Base-by-base conservation (phyloP, 345 rosid genomes). In the Eutrema heterophyllum region DNA sequence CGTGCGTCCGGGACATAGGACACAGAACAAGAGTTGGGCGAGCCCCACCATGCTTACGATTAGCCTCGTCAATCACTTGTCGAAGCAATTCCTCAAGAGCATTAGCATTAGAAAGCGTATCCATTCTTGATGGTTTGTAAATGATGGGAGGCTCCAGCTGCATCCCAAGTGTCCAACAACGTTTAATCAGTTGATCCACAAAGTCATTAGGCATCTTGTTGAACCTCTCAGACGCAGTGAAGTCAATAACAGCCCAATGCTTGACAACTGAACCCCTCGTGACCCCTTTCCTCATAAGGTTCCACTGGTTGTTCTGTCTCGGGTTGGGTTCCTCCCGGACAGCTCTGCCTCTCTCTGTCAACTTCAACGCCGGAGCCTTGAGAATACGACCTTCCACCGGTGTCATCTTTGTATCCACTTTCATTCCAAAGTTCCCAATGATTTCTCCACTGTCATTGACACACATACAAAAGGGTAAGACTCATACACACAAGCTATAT, bases 191-290 rank as follows among this genome's bases (percentile, higher is more conserved):
- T 14, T 73, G 74, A 0, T 69, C 36, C 63, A 86, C 79, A 77
- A 93, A 88, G 32, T 6, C 40, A 18, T 15, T 1, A 2, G 35
- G 33, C 66, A 81, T 76, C 51, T 73, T 58, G 68, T 45, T 76
- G n/a, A 0, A 1, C 57, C 73, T 79, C 5, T 88, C 86, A n/a
- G 3, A 49, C 3, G 75, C 65, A 5, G 81, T 93, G 69, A 93
- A 93, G 69, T 93, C 90, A 41, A 93, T 62, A 26, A 94, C 73
- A 73, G 84, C 97, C 98, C 98, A 93, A 9, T 86, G 60, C 8
- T 86, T 76, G 48, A 91, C 66, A 44, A 78, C 35, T 73, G 81
- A 85, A 36, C 98, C 96, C 52, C 81, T 84, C 21, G 87, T 87
- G 35, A 91, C 82, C 30, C 88, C 84, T 27, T 55, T 86, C 12